phyloP scores from a whole-genome alignment of 1,139 yeast species.

The Yamadazyma dushanensis region DNA sequence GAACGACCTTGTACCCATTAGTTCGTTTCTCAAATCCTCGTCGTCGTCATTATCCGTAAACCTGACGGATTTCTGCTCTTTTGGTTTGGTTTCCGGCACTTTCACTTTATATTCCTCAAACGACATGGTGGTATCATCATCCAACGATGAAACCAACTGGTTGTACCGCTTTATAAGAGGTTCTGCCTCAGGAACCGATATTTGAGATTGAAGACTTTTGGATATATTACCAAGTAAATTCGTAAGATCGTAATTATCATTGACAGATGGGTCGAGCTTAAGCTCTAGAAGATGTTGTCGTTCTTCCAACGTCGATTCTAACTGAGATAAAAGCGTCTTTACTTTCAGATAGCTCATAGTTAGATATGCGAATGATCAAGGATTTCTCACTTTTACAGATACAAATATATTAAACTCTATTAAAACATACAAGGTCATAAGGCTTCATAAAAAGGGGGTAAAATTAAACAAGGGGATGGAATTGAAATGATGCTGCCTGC shows the following conservation, averaged over 20 bases:
- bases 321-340: constrained; percentile 29
- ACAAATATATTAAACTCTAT: too few species aligned
- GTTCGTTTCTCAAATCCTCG: constrained; percentile 15
- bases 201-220: constrained; percentile 19
- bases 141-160: constrained; percentile 21
- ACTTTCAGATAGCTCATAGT: constrained; percentile 12
- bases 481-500: too few species aligned
- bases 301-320: constrained; percentile 49
- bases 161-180: constrained; percentile 22
- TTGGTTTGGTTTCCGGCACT: constrained; percentile 5
- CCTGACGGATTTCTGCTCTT: constrained; percentile 47
- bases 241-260: constrained; percentile 55
- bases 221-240: constrained; percentile 39
- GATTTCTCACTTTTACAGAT: too few species aligned
- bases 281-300: constrained; percentile 42
- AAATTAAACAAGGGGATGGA: background rate
- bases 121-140: constrained; percentile 31
- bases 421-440: background rate
- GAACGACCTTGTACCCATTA: constrained; percentile 21
- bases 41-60: constrained; percentile 39
- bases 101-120: constrained; percentile 32
- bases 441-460: background rate
- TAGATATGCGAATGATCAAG: background rate
- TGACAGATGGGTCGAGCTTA: constrained; percentile 49
- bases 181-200: background rate